These are phyloP conservation scores for Chrysopogon serrulatus DNA, from an alignment of 176 grass and related monocot species.

Conservation along the genomic window DNA sequence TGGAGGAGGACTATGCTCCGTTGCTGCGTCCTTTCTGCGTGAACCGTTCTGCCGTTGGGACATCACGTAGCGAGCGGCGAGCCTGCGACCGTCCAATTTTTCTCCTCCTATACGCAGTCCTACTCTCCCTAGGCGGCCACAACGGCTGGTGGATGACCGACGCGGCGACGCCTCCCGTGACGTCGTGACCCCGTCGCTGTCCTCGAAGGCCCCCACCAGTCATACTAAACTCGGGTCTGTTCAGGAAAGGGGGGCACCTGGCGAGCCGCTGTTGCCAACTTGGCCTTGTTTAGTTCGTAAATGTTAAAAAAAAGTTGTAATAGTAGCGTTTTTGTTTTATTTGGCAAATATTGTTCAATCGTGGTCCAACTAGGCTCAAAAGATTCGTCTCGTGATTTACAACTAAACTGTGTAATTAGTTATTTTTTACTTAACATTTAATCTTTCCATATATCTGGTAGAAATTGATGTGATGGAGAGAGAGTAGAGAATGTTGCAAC, in stretches of 20 bases:
- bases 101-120: background rate
- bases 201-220: background rate
- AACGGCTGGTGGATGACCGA: background rate
- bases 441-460: too few relatives aligned
- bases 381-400: too few relatives aligned
- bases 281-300: too few relatives aligned
- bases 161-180: background rate
- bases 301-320: too few relatives aligned
- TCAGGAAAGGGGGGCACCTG: background rate
- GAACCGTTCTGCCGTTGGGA: background rate
- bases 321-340: too few relatives aligned
- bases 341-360: too few relatives aligned
- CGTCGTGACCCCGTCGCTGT: background rate
- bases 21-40: slow-evolving; percentile 18
- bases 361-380: too few relatives aligned
- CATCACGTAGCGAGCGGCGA: background rate
- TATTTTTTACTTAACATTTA: too few relatives aligned
- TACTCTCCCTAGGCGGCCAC: background rate
- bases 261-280: background rate
- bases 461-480: too few relatives aligned
- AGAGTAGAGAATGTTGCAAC: too few relatives aligned
- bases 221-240: background rate
- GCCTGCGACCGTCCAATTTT: background rate
- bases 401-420: too few relatives aligned
- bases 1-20: too few relatives aligned